Percentiles rank a stretch among this genome's conserved stretches.
These are phyloP conservation scores for Adiantum capillusveneris DNA, from an alignment of 75 land plant genomes.

Conservation along the genomic window DNA sequence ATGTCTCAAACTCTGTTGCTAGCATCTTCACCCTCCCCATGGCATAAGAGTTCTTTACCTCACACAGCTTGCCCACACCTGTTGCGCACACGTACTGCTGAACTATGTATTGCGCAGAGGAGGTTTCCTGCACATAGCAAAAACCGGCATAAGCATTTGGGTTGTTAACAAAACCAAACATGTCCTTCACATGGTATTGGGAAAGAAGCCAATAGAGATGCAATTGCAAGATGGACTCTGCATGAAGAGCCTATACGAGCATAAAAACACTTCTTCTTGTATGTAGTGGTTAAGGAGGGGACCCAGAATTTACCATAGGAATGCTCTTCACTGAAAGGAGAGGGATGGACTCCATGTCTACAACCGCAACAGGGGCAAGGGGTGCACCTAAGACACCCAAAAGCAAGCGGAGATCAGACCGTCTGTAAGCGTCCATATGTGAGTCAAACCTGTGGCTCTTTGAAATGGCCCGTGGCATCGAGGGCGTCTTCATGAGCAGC, in stretches of 20 bases:
- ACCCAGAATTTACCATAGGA: constrained; percentile 29
- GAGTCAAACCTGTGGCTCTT: background rate
- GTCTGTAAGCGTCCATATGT: constrained; percentile 2
- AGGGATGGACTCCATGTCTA: constrained; percentile 11
- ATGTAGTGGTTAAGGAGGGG: no score
- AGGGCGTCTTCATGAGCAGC: background rate
- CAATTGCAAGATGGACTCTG: no score
- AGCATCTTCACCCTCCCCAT: constrained; percentile 58
- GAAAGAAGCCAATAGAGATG: no score
- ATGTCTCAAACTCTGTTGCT: constrained; percentile 38
- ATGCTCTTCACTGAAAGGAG: constrained; percentile 31
- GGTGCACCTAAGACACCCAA: constrained; percentile 78
- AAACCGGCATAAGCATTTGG: background rate
- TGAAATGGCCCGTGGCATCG: background rate
- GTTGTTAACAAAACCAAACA: background rate
- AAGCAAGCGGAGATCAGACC: constrained; percentile 45
- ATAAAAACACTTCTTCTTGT: no score
- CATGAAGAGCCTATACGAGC: no score
- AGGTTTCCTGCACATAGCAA: constrained; percentile 37
- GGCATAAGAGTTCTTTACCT: constrained; percentile 30
- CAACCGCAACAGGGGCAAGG: constrained; percentile 48
- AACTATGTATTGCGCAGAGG: constrained; percentile 57
- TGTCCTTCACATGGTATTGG: no score
- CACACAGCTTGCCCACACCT: constrained; percentile 30
- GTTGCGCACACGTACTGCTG: constrained; percentile 76